Conservation (phyloP, 2,329 filamentous ascomycete genomes). For the Fusarium sp. region DNA sequence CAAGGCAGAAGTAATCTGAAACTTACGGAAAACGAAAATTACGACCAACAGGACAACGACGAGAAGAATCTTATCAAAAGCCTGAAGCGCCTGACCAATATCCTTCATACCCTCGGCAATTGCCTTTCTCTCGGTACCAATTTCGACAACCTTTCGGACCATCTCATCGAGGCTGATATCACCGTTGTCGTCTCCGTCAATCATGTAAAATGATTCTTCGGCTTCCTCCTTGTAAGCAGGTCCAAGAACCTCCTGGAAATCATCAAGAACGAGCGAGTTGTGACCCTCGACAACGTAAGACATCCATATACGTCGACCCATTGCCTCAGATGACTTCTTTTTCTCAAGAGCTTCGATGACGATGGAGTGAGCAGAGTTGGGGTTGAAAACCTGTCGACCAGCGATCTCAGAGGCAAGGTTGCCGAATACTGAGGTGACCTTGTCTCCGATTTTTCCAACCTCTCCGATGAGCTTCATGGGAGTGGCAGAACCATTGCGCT, state of each 20-base stretch:
- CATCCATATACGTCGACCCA: slow-evolving; percentile 97
- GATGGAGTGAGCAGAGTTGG: slow-evolving; percentile 88
- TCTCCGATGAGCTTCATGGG: slow-evolving; percentile 84
- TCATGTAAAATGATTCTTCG: slow-evolving; percentile 82
- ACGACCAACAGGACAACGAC: slow-evolving; percentile 84
- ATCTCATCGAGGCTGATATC: slow-evolving; percentile 97
- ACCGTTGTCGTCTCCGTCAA: slow-evolving; percentile 91
- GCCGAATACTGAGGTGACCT: slow-evolving; percentile 92
- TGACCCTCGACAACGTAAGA: slow-evolving; percentile 94
- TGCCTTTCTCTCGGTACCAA: slow-evolving; percentile 87
- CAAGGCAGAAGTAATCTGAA: background rate
- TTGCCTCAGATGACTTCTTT: slow-evolving; percentile 84
- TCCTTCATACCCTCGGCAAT: slow-evolving; percentile 96
- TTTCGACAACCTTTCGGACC: slow-evolving; percentile 86
- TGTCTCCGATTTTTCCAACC: slow-evolving; percentile 87
- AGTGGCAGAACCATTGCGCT: slow-evolving; percentile 71
- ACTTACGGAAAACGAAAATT: slow-evolving; percentile 83
- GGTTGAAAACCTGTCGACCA: slow-evolving; percentile 94
- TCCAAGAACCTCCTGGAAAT: slow-evolving; percentile 90
- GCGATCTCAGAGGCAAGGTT: slow-evolving; percentile 95
- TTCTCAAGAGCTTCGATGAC: slow-evolving; percentile 92
- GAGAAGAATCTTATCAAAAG: slow-evolving; percentile 87
- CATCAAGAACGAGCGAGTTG: slow-evolving; percentile 81
- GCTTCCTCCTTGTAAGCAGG: slow-evolving; percentile 79
- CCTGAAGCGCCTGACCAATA: slow-evolving; percentile 92